phyloP scores from a whole-genome alignment of 192 early-diverging fungal genomes.

The Gonapodya sp. region DNA sequence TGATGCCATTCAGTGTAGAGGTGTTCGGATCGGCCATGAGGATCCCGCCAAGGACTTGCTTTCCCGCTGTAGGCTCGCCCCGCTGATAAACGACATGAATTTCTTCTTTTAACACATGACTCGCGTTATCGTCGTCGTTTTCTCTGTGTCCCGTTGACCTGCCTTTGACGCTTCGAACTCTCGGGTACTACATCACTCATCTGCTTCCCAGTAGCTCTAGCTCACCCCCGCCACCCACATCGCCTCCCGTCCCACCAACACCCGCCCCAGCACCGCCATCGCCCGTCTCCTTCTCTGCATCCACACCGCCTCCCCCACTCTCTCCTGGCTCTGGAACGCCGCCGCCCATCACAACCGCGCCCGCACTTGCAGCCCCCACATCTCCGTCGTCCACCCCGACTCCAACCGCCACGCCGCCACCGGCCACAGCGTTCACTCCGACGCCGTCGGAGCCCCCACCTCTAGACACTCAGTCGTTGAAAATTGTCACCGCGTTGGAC shows the following conservation, averaged over 20 bases:
- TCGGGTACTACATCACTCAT: no score
- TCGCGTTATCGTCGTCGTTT: no score
- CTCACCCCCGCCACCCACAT: neutral
- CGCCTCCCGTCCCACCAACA: neutral
- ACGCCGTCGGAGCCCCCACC: neutral
- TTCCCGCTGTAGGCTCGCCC: no score
- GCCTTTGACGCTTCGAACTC: no score
- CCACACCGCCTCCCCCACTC: neutral
- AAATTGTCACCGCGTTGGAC: neutral
- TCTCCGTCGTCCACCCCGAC: neutral
- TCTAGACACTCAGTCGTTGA: neutral
- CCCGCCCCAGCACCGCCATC: neutral
- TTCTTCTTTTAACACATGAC: no score
- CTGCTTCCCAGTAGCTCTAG: no score
- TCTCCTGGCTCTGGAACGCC: neutral
- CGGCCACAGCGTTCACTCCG: neutral
- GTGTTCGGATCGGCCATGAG: no score
- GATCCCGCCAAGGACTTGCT: no score
- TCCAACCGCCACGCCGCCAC: neutral
- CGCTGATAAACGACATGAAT: no score
- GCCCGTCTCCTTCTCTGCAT: no score
- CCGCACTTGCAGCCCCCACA: neutral
- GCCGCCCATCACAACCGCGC: neutral
- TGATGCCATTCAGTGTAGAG: no score
- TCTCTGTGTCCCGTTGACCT: no score